Evolutionary conservation across 148 eudicot species (phyloP), one percentile per base, ranked within the genome.

Genomic region (Nepenthes gracilis): DNA sequence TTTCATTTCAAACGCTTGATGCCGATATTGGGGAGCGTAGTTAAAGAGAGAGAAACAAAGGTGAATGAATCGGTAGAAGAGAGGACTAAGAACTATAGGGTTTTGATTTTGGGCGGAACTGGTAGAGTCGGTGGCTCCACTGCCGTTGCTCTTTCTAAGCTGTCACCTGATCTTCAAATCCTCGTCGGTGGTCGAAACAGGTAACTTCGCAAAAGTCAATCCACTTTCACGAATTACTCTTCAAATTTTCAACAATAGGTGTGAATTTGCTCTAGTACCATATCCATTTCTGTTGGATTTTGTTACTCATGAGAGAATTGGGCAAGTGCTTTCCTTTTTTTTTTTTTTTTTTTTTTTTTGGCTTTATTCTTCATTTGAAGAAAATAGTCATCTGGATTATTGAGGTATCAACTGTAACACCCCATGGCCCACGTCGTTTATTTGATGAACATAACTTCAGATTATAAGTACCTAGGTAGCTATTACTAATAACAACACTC

Each of bases 81-180:
- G 35, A 70, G 72, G 62, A 76, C 57, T 60, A 59, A 52, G 32
- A 90, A 74, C 52, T 77, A 88, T 40, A 82, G 85, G 84, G 80
- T 92, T 57, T 67, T 92, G 77, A 67, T 92, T 62, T 69, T 92
- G 43, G 98, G 98, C 2, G 98, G 96, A 5, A 92, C 98, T 13
- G 98, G 98, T 2, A 80, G 98, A 77, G 98, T 92, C 54, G 96
- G 98, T 36, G 95, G 96, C 45, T 93, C 98, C 33, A 86, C 96
- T 55, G 98, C 96, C 36, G 32, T 82, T 32, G 88, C 96, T 64
- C 91, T 93, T 54, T 80, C 91, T 54, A 73, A 65, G 2, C 67
- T 88, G 43, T 84, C 78, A 34, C 96, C 98, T 35, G 73, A 80
- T 12, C 85, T 93, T 62, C 95, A 68, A 10, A 76, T 88, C 67